Conservation (phyloP, 2,329 filamentous ascomycete species). For the Pseudocercospora ulei region DNA sequence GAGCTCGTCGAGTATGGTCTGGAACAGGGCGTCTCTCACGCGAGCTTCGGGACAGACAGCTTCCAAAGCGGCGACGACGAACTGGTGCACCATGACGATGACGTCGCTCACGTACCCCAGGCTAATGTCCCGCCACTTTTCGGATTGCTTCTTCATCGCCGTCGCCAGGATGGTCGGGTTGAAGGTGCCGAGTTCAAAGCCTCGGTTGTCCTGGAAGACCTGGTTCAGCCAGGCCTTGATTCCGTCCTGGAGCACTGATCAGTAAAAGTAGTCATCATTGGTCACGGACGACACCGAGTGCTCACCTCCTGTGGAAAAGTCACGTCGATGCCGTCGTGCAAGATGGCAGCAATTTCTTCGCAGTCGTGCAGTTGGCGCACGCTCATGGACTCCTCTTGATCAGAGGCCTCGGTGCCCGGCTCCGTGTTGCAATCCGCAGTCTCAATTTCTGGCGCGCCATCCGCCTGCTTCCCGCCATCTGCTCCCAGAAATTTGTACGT, state of each 20-base stretch:
- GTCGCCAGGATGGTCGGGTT: constrained; percentile 35
- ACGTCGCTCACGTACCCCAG: constrained; percentile 45
- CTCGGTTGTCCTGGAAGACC: constrained; percentile 11
- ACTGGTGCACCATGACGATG: constrained; percentile 47
- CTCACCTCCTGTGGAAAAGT: too few relatives aligned
- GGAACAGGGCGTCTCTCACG: constrained; percentile 40
- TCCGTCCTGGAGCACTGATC: too few relatives aligned
- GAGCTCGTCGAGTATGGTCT: constrained; percentile 42
- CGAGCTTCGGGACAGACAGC: constrained; percentile 39
- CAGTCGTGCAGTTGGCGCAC: constrained; percentile 6
- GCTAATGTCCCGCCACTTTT: constrained; percentile 39
- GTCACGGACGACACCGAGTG: too few relatives aligned
- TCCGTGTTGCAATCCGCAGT: too few relatives aligned
- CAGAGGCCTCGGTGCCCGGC: neutral
- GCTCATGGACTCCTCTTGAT: constrained; percentile 3
- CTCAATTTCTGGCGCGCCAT: too few relatives aligned
- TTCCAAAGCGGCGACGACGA: constrained; percentile 41
- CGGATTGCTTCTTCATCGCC: constrained; percentile 38
- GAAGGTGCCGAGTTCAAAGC: constrained; percentile 41
- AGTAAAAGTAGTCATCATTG: too few relatives aligned
- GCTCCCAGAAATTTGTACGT: too few relatives aligned
- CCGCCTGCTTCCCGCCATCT: too few relatives aligned
- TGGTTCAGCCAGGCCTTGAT: constrained; percentile 11
- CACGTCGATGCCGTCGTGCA: constrained; percentile 37
- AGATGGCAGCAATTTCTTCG: constrained; percentile 10